These are phyloP conservation scores for Colletotrichum kahawae DNA, from an alignment of 2,329 filamentous ascomycete genomes.

Conservation along the genomic window DNA sequence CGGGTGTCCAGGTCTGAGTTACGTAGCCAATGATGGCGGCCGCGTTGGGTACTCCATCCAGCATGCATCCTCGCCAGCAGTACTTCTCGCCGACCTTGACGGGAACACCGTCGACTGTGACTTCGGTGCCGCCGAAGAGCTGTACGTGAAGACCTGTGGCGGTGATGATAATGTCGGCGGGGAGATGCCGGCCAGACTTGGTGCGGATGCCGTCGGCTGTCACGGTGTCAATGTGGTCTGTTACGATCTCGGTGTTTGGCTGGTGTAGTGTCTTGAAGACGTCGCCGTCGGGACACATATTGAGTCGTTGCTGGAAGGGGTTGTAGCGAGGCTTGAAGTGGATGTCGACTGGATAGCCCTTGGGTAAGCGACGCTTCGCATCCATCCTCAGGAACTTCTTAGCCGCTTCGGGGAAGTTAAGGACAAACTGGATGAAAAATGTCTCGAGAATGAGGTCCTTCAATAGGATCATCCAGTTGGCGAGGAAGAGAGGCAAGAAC, in stretches of 20 bases:
- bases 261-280: slow-evolving; percentile 56
- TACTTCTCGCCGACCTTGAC: slow-evolving; percentile 56
- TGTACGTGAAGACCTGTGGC: slow-evolving; percentile 70
- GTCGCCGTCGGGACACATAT: slow-evolving; percentile 64
- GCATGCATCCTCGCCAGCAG: slow-evolving; percentile 69
- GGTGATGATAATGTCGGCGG: slow-evolving; percentile 72
- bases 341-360: slow-evolving; percentile 56
- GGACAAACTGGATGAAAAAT: slow-evolving; percentile 55
- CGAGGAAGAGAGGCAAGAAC: slow-evolving; percentile 52
- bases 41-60: slow-evolving; percentile 70
- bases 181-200: slow-evolving; percentile 52
- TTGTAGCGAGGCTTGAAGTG: slow-evolving; percentile 71
- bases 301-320: slow-evolving; percentile 78
- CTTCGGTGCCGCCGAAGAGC: slow-evolving; percentile 56
- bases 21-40: slow-evolving; percentile 68
- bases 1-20: slow-evolving; percentile 71
- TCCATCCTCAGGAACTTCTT: slow-evolving; percentile 49
- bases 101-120: slow-evolving; percentile 58
- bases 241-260: slow-evolving; percentile 52
- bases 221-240: slow-evolving; percentile 57
- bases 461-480: slow-evolving; percentile 53
- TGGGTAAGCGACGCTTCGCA: slow-evolving; percentile 58
- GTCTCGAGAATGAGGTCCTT: slow-evolving; percentile 52
- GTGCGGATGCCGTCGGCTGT: slow-evolving; percentile 53
- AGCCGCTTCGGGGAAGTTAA: slow-evolving; percentile 55